Evolutionary conservation across 306 rosid species (phyloP), one percentile per base, ranked within the genome.

Genomic region (Luffa aegyptiaca): DNA sequence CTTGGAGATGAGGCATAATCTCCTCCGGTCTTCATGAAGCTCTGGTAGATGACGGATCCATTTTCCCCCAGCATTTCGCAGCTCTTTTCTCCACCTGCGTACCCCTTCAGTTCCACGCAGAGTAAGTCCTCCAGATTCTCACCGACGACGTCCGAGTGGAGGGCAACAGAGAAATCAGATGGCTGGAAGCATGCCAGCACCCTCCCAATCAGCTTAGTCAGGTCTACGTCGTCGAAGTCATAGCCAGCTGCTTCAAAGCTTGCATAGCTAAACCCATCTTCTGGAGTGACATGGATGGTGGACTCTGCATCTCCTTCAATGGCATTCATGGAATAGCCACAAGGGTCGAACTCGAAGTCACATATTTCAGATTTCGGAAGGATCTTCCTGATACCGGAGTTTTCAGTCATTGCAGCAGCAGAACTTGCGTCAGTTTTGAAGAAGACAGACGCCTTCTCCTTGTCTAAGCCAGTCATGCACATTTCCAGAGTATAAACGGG

Each of bases 201-300:
- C 84, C 97, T 91, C 84, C 79, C 85, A 31, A 93, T 82, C 74
- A 95, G 81, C 55, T 87, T 86, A 65, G 78, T 69, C 81, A 95
- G 70, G 57, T 84, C 59, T 2, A 78, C 81, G 1, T 85, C 85
- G 13, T 87, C 80, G 10, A 84, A 86, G 41, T 90, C 86, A 80
- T 95, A 95, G 14, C 99, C 99, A 42, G 79, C 89, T 1, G 97
- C 89, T 85, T 95, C 99, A 63, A 95, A 95, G 74, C 99, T 95
- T 12, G 99, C 96, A 78, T 93, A 95, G 48, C 99, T 95, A 86
- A 95, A 95, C 36, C 97, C 97, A 52, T 95, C 99, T 88, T 95
- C 99, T 0, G 97, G 99, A 8, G 97, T 95, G 18, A 95, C 90
- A 64, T 95, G 99, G 84, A 95, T 90, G 0, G 99, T 95, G 44